Evolutionary conservation across 1,284 basidiomycete species (phyloP).

Genomic region (Schizopora paradoxa): DNA sequence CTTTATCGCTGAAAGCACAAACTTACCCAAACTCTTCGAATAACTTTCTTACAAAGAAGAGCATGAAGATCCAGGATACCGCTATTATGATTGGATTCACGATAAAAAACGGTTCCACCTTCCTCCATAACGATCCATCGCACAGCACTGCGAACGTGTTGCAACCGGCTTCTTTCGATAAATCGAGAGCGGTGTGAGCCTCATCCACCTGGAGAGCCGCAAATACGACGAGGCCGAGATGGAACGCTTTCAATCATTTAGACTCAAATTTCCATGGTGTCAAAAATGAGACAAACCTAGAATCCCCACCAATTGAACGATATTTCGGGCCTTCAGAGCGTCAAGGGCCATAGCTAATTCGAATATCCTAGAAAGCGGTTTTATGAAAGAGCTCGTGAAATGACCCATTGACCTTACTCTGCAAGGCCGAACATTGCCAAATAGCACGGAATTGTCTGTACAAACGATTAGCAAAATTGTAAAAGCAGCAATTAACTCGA

Average conservation of each 20-base stretch:
- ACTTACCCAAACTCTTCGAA: slow-evolving; percentile 53
- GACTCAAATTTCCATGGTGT: neutral
- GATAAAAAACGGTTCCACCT: slow-evolving; percentile 39
- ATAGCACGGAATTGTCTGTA: slow-evolving; percentile 77
- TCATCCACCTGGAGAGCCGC: slow-evolving; percentile 71
- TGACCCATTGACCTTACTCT: slow-evolving; percentile 64
- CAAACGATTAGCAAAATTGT: slow-evolving; percentile 8
- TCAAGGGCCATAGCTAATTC: slow-evolving; percentile 29
- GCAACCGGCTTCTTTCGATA: slow-evolving; percentile 17
- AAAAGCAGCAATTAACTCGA: neutral
- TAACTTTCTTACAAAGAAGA: slow-evolving; percentile 36
- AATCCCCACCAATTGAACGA: slow-evolving; percentile 72
- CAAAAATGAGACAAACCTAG: slow-evolving; percentile 44
- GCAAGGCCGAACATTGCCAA: slow-evolving; percentile 76
- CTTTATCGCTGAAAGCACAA: neutral
- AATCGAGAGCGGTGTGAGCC: slow-evolving; percentile 54
- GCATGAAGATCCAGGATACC: slow-evolving; percentile 32
- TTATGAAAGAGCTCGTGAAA: slow-evolving; percentile 40
- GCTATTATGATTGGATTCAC: slow-evolving; percentile 37
- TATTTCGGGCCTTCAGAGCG: slow-evolving; percentile 67
- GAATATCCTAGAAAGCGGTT: slow-evolving; percentile 20
- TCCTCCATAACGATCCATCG: slow-evolving; percentile 37
- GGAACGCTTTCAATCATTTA: slow-evolving; percentile 49
- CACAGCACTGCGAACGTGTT: slow-evolving; percentile 26
- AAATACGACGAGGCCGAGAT: slow-evolving; percentile 64